Base-by-base conservation (phyloP, 768 basidiomycete genomes). In the Xerocomellus amylosporus region DNA sequence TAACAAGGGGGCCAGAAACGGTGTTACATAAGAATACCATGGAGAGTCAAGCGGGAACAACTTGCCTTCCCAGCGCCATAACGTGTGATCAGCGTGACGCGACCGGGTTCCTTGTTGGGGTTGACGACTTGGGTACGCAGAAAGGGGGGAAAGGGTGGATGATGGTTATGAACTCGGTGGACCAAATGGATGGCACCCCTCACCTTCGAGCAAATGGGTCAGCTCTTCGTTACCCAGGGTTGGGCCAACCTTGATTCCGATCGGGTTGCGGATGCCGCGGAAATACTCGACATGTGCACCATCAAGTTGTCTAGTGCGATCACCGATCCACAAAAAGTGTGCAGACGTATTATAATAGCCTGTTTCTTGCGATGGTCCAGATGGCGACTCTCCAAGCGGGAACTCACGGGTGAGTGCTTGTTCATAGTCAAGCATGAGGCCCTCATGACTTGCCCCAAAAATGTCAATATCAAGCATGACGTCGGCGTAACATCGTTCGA, bases 231-330 rank as follows among this genome's bases (percentile, higher is more conserved):
- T 68, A 37, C 74, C 74, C 88, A 98, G 89, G 39, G 83, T 85
- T 24, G 97, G 95, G 3, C 97, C 97, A 7, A 96, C 91, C 69
- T 99, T 99, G 75, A 98, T 83, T 2, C 97, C 97, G 55, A 97
- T 91, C 2, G 93, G 93, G 67, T 97, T 96, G 46, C 91, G 78
- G 49, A 97, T 88, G 8, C 93, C 93, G 52, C 90, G 78, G 74
- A 95, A 95, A 71, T 94, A 94, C 74, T 98, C 96, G 31, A 98
- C 86, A 68, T 99, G 97, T 4, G 94, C 97, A 8, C 94, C 93
- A 43, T 84, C 82, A 0, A 98, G 76, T 71, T 96, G 92, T 38
- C 96, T 77, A 5, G 96, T 99, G 48, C 96, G 84, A 72, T 99
- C 97, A 0, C 96, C 96, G 50, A 99, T 91, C 96, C 96, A 99